These are phyloP conservation scores for Lolium rigidum DNA, from an alignment of 176 grass and related monocot genomes.

Conservation along the genomic window DNA sequence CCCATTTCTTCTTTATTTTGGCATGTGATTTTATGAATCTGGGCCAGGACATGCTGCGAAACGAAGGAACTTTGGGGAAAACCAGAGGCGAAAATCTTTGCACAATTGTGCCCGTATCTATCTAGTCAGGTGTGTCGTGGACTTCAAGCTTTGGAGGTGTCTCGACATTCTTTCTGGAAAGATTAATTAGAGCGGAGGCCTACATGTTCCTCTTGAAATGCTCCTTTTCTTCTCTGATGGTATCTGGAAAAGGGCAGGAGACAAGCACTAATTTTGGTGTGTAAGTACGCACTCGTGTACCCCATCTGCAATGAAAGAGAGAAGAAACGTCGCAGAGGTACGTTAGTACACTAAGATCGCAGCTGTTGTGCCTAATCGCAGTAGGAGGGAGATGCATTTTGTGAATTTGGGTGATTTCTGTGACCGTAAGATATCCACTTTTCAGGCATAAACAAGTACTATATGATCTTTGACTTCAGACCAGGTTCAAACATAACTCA, in stretches of 20 bases:
- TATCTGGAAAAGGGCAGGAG: conserved; percentile 2
- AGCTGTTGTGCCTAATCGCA: not conserved
- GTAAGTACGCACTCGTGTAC: conserved; percentile 33
- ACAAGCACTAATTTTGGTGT: conserved; percentile 47
- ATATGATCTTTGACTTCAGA: not conserved
- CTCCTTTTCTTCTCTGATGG: not conserved
- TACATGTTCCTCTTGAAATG: conserved; percentile 30
- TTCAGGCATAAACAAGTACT: not conserved
- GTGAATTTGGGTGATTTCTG: not conserved
- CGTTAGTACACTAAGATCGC: not conserved
- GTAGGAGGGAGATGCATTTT: not conserved
- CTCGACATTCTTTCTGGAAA: conserved; percentile 18
- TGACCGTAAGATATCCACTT: not conserved
- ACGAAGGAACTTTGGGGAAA: conserved; percentile 26
- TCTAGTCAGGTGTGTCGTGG: conserved; percentile 46
- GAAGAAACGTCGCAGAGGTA: not conserved
- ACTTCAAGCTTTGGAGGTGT: conserved; percentile 37
- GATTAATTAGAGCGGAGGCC: conserved; percentile 2
- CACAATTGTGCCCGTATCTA: conserved; percentile 43
- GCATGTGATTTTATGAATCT: no score
- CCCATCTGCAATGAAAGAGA: conserved; percentile 6
- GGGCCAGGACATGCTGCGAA: conserved; percentile 41
- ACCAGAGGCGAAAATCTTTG: conserved; percentile 5
- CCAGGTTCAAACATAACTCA: no score
- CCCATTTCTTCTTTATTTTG: not conserved